A percentile compares a stretch with the other conserved stretches of the same genome.
Evolutionary conservation across 2,329 filamentous ascomycete species (phyloP).

Genomic region (Aureobasidium sp.): DNA sequence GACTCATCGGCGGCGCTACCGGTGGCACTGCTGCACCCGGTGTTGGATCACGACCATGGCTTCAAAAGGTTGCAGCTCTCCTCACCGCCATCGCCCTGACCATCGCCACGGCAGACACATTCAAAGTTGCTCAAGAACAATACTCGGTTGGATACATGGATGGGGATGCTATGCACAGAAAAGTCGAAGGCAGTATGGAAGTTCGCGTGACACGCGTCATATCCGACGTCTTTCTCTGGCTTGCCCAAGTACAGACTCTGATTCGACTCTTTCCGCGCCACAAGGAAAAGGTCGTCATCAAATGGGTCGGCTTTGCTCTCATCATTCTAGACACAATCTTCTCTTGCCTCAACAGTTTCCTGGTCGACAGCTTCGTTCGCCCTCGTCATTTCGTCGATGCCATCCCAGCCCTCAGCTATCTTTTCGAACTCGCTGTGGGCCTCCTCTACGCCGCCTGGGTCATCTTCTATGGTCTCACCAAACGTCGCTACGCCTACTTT

Average conservation of each 20-base stretch:
- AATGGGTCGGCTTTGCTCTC: conserved; percentile 93
- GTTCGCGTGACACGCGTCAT: conserved; percentile 87
- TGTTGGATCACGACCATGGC: conserved; percentile 85
- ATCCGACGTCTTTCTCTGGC: conserved; percentile 93
- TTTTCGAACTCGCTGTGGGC: conserved; percentile 81
- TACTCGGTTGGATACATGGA: conserved; percentile 76
- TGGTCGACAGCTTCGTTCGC: conserved; percentile 51
- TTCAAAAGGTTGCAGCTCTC: conserved; percentile 65
- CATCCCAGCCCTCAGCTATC: conserved; percentile 81
- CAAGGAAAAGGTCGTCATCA: conserved; percentile 96
- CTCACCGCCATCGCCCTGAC: conserved; percentile 75
- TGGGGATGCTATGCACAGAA: conserved; percentile 63
- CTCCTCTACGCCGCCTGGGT: conserved; percentile 90
- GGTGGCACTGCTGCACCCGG: conserved; percentile 61
- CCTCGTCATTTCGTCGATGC: conserved; percentile 79
- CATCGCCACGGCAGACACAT: conserved; percentile 87
- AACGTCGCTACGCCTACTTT: conserved; percentile 84
- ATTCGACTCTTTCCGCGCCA: conserved; percentile 94
- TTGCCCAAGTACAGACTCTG: conserved; percentile 92
- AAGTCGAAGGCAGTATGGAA: conserved; percentile 77
- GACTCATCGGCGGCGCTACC: conserved; percentile 76
- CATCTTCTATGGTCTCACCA: conserved; percentile 86
- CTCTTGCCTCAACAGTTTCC: conserved; percentile 83
- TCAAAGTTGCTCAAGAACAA: conserved; percentile 73
- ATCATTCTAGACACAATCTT: conserved; percentile 89